These are phyloP conservation scores for Potentilla sterilis DNA, from an alignment of 306 rosid species.

Conservation along the genomic window DNA sequence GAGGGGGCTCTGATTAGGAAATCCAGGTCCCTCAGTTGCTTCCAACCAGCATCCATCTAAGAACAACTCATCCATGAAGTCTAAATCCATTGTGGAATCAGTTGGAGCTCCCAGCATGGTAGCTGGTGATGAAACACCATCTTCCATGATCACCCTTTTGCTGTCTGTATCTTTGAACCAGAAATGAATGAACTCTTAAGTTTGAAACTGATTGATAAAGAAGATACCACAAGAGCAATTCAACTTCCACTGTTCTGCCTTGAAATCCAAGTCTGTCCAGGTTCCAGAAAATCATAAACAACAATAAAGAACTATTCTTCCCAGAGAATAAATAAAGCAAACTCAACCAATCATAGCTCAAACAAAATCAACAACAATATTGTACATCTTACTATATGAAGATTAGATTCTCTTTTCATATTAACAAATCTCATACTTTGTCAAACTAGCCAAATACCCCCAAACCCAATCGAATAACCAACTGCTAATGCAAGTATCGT, in stretches of 20 bases:
- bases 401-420: conserved; percentile 18
- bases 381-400: not conserved
- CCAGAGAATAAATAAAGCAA: conserved; percentile 9
- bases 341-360: conserved; percentile 8
- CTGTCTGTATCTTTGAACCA: conserved; percentile 15
- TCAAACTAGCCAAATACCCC: conserved; percentile 20
- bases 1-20: conserved; percentile 47
- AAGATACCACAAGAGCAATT: conserved; percentile 10
- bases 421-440: conserved; percentile 17
- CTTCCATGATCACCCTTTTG: conserved; percentile 50
- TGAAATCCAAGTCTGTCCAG: conserved; percentile 31
- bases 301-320: not conserved
- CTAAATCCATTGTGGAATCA: conserved; percentile 65
- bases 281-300: conserved; percentile 28
- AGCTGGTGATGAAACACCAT: conserved; percentile 52
- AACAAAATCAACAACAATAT: not conserved
- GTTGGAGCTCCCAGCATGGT: conserved; percentile 54
- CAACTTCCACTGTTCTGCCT: conserved; percentile 15
- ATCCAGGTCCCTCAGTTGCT: conserved; percentile 64
- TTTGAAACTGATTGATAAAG: conserved; percentile 7
- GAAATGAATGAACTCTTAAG: conserved; percentile 19
- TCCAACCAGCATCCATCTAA: conserved; percentile 86
- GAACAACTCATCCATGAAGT: conserved; percentile 78
- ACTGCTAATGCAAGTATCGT: not conserved
- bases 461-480: conserved; percentile 9